These are phyloP conservation scores for Populus tomentosa DNA, from an alignment of 441 rosid species.

Conservation along the genomic window DNA sequence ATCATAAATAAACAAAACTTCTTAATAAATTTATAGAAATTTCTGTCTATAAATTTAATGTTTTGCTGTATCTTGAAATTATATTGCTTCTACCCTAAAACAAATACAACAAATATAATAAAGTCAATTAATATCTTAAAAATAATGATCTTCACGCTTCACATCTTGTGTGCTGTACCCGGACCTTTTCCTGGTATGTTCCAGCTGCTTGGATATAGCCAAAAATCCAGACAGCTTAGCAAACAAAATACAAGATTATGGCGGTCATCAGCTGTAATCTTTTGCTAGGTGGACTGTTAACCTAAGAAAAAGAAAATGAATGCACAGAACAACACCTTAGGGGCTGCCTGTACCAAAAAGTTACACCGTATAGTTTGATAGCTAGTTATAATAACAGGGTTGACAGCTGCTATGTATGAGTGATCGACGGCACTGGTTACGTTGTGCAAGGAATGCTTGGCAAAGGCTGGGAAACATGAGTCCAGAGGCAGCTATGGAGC, in stretches of 20 bases:
- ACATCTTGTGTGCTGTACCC: background rate
- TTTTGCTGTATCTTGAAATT: too few relatives aligned
- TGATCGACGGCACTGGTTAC: constrained; percentile 70
- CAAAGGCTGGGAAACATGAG: constrained; percentile 87
- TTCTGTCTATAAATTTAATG: too few relatives aligned
- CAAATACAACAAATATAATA: too few relatives aligned
- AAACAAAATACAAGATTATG: constrained; percentile 1
- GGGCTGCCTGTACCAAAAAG: constrained; percentile 38
- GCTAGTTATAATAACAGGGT: constrained; percentile 70
- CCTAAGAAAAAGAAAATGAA: constrained; percentile 4
- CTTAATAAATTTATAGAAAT: too few relatives aligned
- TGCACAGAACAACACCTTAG: constrained; percentile 18
- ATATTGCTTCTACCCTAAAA: too few relatives aligned
- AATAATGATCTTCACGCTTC: background rate
- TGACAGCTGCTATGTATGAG: constrained; percentile 61
- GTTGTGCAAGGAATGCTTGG: constrained; percentile 98
- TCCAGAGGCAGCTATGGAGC: constrained; percentile 89
- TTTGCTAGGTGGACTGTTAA: background rate
- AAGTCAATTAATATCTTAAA: background rate
- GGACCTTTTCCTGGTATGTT: background rate
- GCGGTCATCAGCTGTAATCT: background rate
- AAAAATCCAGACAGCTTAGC: background rate
- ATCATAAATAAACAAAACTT: too few relatives aligned
- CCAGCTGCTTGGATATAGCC: background rate
- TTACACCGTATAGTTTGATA: constrained; percentile 63